Evolutionary conservation across 2,329 filamentous ascomycete genomes (phyloP).

Genomic region (Fusarium nisikadoi): DNA sequence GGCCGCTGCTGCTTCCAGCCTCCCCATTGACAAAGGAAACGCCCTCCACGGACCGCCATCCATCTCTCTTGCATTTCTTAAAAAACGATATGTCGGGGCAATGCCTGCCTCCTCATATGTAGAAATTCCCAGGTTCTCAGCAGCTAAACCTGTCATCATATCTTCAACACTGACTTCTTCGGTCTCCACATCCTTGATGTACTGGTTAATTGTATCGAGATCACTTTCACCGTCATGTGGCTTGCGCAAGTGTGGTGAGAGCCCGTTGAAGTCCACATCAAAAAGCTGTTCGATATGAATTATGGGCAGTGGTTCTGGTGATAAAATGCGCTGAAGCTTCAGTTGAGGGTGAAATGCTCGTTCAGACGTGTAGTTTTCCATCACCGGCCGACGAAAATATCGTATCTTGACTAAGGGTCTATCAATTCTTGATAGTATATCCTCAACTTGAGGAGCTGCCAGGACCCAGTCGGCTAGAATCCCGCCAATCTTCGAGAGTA

Average conservation of each 20-base stretch:
- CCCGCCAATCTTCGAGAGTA: not conserved
- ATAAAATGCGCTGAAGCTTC: not conserved
- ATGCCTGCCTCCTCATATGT: not conserved
- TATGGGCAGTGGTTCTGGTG: not conserved
- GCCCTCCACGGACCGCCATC: too few species aligned
- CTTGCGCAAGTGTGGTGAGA: accelerated
- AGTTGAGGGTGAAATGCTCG: accelerated
- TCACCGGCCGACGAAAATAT: accelerated
- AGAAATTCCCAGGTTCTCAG: not conserved
- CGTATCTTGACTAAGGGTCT: not conserved
- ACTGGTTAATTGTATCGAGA: accelerated
- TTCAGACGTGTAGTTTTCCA: accelerated
- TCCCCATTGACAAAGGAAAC: not conserved
- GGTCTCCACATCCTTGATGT: not conserved
- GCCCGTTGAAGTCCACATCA: accelerated
- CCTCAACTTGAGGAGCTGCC: accelerated
- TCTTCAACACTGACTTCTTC: not conserved
- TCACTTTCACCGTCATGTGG: accelerated
- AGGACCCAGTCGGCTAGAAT: accelerated
- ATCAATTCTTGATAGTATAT: not conserved
- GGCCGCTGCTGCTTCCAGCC: not conserved
- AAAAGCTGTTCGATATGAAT: not conserved
- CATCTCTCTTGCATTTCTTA: too few species aligned
- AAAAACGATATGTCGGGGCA: too few species aligned
- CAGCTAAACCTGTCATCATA: not conserved